A percentile compares a stretch with the other conserved stretches of the same genome.
phyloP scores from a whole-genome alignment of 1,284 basidiomycete species.

The Pascua sp. region DNA sequence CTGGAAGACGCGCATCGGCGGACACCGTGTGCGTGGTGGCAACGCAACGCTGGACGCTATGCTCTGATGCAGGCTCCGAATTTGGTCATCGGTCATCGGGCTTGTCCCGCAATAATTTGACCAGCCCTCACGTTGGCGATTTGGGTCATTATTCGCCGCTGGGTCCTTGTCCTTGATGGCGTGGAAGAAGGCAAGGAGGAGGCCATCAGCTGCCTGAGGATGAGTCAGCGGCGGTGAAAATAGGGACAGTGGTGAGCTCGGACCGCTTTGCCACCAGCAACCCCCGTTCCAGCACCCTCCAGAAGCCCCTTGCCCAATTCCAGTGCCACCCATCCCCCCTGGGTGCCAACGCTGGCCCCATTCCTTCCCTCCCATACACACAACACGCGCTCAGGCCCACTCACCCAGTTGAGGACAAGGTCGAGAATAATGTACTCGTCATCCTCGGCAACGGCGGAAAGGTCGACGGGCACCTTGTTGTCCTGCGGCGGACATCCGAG shows the following conservation, averaged over 20 bases:
- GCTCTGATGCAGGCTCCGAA: constrained; percentile 32
- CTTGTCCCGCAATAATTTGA: constrained; percentile 90
- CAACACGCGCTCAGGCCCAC: constrained; percentile 5
- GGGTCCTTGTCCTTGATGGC: constrained; percentile 62
- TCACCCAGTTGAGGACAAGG: constrained; percentile 85
- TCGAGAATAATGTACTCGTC: constrained; percentile 81
- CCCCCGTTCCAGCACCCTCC: too few species aligned
- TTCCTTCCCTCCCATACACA: background rate
- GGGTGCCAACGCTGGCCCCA: too few species aligned
- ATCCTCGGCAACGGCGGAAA: constrained; percentile 67
- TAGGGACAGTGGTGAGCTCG: background rate
- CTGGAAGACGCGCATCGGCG: constrained; percentile 48
- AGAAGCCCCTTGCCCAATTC: too few species aligned
- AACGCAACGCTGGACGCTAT: constrained; percentile 25
- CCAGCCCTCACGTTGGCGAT: constrained; percentile 72
- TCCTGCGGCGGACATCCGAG: constrained; percentile 49
- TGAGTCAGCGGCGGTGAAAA: constrained; percentile 1
- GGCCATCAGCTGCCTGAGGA: constrained; percentile 64
- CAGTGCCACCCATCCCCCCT: too few species aligned
- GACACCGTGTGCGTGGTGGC: constrained; percentile 27
- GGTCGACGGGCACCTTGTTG: constrained; percentile 52
- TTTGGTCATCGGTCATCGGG: constrained; percentile 37
- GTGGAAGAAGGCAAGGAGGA: constrained; percentile 93
- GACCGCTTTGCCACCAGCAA: too few species aligned
- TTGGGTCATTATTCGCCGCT: constrained; percentile 70